Evolutionary conservation across 192 early-diverging fungal genomes (phyloP).

Genomic region (Backusella mclennaniae): DNA sequence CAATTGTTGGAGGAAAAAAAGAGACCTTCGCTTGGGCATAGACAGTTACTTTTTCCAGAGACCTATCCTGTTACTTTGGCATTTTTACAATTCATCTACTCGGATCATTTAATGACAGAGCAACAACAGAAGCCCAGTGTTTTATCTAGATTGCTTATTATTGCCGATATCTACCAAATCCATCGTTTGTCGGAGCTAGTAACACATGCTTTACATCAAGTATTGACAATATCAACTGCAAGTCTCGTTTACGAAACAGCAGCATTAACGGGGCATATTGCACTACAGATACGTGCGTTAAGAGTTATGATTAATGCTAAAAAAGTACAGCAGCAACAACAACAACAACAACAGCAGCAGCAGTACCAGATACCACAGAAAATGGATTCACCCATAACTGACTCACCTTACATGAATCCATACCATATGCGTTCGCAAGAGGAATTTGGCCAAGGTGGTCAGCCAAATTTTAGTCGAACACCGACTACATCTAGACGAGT

Average conservation of each 20-base stretch:
- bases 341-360: slow-evolving; percentile 33
- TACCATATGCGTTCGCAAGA: neutral
- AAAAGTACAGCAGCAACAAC: slow-evolving; percentile 45
- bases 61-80: slow-evolving; percentile 23
- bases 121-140: slow-evolving; percentile 63
- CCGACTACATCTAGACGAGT: neutral
- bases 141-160: slow-evolving; percentile 55
- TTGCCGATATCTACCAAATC: slow-evolving; percentile 58
- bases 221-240: slow-evolving; percentile 57
- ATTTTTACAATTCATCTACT: slow-evolving; percentile 36
- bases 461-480: neutral
- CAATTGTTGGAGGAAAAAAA: slow-evolving; percentile 26
- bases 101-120: slow-evolving; percentile 53
- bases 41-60: slow-evolving; percentile 30
- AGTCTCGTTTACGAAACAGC: slow-evolving; percentile 64
- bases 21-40: slow-evolving; percentile 14
- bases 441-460: neutral
- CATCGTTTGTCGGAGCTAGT: slow-evolving; percentile 51
- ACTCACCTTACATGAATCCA: neutral
- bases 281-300: slow-evolving; percentile 59
- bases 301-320: slow-evolving; percentile 52
- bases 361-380: neutral
- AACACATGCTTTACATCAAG: slow-evolving; percentile 57
- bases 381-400: neutral
- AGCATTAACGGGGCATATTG: slow-evolving; percentile 54